Conservation (phyloP, 768 basidiomycete genomes). For the Clitopilus passeckerianus region DNA sequence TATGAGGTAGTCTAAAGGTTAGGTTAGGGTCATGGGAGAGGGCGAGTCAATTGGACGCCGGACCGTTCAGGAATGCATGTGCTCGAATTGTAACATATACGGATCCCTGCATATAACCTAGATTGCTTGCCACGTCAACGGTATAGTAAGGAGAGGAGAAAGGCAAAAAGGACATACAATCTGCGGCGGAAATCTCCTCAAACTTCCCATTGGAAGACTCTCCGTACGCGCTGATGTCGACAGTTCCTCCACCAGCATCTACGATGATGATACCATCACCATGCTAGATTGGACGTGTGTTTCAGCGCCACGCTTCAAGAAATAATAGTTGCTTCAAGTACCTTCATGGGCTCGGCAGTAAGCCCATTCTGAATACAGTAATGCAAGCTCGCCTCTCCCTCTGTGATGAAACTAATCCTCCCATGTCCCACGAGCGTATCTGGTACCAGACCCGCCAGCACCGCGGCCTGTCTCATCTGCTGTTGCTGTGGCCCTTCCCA, state of each 20-base stretch:
- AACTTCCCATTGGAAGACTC: constrained; percentile 12
- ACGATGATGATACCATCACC: constrained; percentile 33
- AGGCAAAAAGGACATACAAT: constrained; percentile 25
- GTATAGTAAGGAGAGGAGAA: too few species aligned
- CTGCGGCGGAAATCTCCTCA: constrained; percentile 33
- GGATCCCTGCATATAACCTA: constrained; percentile 35
- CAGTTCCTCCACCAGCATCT: constrained; percentile 45
- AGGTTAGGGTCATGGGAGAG: background rate
- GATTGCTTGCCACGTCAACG: background rate
- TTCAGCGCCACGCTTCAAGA: too few species aligned
- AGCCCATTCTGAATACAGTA: constrained; percentile 39
- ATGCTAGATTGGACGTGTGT: constrained; percentile 1
- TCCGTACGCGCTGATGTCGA: constrained; percentile 41
- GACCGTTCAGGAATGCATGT: constrained; percentile 25
- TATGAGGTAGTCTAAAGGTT: constrained; percentile 23
- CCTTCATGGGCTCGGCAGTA: constrained; percentile 24
- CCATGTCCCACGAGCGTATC: constrained; percentile 24
- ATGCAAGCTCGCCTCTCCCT: constrained; percentile 53
- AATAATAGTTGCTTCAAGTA: constrained; percentile 1
- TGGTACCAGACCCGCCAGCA: constrained; percentile 38
- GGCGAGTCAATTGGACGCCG: background rate
- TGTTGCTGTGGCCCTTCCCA: constrained; percentile 52
- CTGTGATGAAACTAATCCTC: constrained; percentile 45
- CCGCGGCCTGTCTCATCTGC: constrained; percentile 41
- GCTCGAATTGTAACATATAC: constrained; percentile 34